Evolutionary conservation across 345 rosid species (phyloP), one percentile per base, ranked within the genome.

Genomic region (Corchorus capsularis): DNA sequence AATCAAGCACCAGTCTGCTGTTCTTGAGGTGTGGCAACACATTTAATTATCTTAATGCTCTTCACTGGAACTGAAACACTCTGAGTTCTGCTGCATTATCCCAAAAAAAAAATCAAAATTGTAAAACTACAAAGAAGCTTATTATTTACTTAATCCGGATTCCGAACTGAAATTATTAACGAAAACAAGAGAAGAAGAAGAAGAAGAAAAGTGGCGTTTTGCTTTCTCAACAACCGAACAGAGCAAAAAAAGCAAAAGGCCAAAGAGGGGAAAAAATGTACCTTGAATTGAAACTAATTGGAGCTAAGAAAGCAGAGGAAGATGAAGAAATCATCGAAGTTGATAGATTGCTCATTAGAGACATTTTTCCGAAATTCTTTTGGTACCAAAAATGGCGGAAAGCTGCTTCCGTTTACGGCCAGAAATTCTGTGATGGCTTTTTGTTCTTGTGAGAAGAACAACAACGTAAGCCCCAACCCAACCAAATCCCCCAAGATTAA

Each of bases 11-110:
- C 80, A 45, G 79, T 85, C 71, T 77, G 80, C 67, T 85, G 84
- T 69, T 87, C 87, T 54, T 79, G 84, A 57, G 90, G 84, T 17
- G 80, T 45, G 19, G 87, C 84, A 41, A 85, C 84, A 62, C 94
- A 84, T 34, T 78, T 80, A 71, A 84, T 75, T 8, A 69, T 55
- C 14, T 77, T 78, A 2, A 75, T 47, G 64, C 73, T 79, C 71
- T 81, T 85, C n/a, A 61, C 37, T 57, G 78, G 86, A 67, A 83
- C 35, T 13, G 76, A 82, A 2, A 43, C 72, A 56, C 54, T 78
- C 20, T 63, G 81, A 15, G 69, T 76, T 78, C 89, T 87, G 84
- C 45, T 17, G n/a, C 68, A 75, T 56, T 57, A 34, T 20, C 47
- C 32, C 59, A 46, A n/a, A 1, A 41, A 69, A 0, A 46, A 12